Base-by-base conservation (phyloP, 73 alveolate species). In the Paramecium pentaurelia region DNA sequence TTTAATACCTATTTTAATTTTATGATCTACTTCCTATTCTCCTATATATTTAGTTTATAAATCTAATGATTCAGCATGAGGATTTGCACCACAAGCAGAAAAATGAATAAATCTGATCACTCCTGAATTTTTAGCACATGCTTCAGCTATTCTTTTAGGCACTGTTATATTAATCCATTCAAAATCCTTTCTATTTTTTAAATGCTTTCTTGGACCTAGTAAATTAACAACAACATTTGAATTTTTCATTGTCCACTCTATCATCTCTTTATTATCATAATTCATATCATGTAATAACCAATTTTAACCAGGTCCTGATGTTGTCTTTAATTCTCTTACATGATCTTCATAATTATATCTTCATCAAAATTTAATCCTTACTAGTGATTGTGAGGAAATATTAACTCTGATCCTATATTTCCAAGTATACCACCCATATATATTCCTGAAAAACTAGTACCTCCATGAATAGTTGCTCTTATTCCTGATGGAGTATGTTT, bases 51-150 rank as follows among this genome's bases (percentile, higher is more conserved):
- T 93, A 25, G 96, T 93, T 59, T 90, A 85, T 20, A 93, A 86
- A 45, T 88, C 71, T 20, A 92, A 20, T 2, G 95, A 93, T 75
- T 86, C 28, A 34, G 86, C 71, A 58, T 51, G 40, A 16, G 93
- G 71, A 77, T 92, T 94, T 28, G 93, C 96, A 28, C 96, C 96
- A 20, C 75, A 87, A 16, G 95, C 95, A 20, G 95, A 93, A 86
- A 93, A 93, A 60, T 93, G 96, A 77, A 93, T 93, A 6, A 93
- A 84, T 73, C 96, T 92, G 1, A 70, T 60, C 16, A 93, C 94
- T 38, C 92, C 86, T 30, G 95, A 86, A 22, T 83, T 93, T 38
- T 92, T 89, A 28, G 95, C 96, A 58, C 91, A 49, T n/a, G 95
- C 95, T 84, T 93, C 93, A 25, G 96, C 96, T 7, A 93, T 77